phyloP scores from a whole-genome alignment of 2,329 filamentous ascomycete species.

The Cordyceps javanica region DNA sequence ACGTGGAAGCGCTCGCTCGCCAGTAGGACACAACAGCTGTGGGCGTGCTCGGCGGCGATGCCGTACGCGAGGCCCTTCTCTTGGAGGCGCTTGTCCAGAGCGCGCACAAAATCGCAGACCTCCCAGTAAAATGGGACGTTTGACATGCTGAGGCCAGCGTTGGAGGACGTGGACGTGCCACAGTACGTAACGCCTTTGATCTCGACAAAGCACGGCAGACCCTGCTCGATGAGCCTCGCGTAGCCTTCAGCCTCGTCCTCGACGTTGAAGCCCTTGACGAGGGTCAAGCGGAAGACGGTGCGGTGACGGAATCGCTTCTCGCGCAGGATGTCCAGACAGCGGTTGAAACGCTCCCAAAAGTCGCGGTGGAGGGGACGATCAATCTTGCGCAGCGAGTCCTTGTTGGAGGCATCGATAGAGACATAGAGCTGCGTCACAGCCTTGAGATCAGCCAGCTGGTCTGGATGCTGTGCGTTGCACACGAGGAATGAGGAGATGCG shows the following conservation, averaged over 20 bases:
- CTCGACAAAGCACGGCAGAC: slow-evolving; percentile 86
- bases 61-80: slow-evolving; percentile 73
- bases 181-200: slow-evolving; percentile 97
- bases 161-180: slow-evolving; percentile 77
- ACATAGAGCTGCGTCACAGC: slow-evolving; percentile 95
- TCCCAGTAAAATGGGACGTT: slow-evolving; percentile 97
- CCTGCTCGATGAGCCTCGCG: slow-evolving; percentile 78
- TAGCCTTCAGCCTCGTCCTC: slow-evolving; percentile 91
- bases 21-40: slow-evolving; percentile 87
- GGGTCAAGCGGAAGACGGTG: slow-evolving; percentile 88
- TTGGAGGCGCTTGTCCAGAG: slow-evolving; percentile 63
- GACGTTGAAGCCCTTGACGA: slow-evolving; percentile 97
- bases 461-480: slow-evolving; percentile 94
- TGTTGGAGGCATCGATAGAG: slow-evolving; percentile 89
- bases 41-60: slow-evolving; percentile 89
- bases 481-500: slow-evolving; percentile 92
- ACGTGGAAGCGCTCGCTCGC: slow-evolving; percentile 75
- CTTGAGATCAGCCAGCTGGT: slow-evolving; percentile 73
- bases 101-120: slow-evolving; percentile 73
- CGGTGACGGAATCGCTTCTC: slow-evolving; percentile 79
- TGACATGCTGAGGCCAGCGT: slow-evolving; percentile 87
- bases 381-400: slow-evolving; percentile 79
- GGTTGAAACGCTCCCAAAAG: slow-evolving; percentile 94
- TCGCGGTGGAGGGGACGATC: slow-evolving; percentile 89
- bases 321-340: slow-evolving; percentile 82